These are phyloP conservation scores for Clitopilus passeckerianus DNA, from an alignment of 768 basidiomycete species.

Conservation along the genomic window DNA sequence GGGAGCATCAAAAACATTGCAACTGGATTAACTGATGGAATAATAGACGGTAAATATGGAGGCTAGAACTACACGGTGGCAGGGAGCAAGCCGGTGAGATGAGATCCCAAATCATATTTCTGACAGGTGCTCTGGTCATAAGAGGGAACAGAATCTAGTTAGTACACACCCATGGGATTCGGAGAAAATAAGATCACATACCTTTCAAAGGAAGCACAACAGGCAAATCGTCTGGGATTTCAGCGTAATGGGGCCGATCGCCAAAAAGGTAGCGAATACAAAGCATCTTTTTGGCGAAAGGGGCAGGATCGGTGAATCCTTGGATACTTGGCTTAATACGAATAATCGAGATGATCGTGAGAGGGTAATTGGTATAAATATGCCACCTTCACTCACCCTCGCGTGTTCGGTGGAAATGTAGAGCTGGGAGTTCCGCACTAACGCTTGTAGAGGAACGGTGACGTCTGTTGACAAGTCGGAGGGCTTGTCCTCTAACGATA, in stretches of 20 bases:
- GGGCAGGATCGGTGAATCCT: constrained; percentile 87
- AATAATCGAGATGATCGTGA: constrained; percentile 4
- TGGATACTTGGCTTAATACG: constrained; percentile 57
- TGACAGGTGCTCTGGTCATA: not conserved
- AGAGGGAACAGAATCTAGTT: not conserved
- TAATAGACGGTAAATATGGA: not conserved
- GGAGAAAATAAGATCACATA: constrained; percentile 29
- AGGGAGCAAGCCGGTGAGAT: not conserved
- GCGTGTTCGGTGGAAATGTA: constrained; percentile 70
- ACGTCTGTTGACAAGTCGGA: constrained; percentile 68
- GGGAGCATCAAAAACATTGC: not conserved
- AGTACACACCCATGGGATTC: not conserved
- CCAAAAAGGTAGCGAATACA: constrained; percentile 75
- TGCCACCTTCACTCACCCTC: constrained; percentile 47
- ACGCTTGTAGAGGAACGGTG: constrained; percentile 74
- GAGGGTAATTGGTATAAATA: constrained; percentile 3
- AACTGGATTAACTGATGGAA: not conserved
- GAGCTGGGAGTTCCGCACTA: constrained; percentile 75
- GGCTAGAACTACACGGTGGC: not conserved
- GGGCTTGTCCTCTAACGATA: constrained; percentile 41
- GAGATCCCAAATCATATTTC: not conserved
- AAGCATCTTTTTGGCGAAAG: constrained; percentile 65
- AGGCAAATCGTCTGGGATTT: constrained; percentile 65
- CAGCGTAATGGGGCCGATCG: constrained; percentile 68
- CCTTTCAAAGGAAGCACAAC: constrained; percentile 74